Evolutionary conservation across 768 basidiomycete species (phyloP).

Genomic region (Naganishia randhawae): DNA sequence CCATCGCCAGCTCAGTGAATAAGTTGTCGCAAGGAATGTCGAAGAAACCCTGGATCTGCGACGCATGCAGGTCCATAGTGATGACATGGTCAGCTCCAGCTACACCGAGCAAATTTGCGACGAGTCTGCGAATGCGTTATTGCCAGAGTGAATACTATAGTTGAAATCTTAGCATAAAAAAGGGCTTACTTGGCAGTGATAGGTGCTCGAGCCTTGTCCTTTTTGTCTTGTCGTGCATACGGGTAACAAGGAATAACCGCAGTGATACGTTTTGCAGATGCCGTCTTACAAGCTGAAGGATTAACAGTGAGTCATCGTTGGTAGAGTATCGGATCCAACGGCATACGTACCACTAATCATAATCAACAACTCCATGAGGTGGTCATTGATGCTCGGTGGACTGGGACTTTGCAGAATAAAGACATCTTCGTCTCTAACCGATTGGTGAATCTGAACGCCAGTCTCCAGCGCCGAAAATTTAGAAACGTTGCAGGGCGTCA

Average conservation of each 20-base stretch:
- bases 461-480: conserved; percentile 89
- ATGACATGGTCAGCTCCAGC: conserved; percentile 94
- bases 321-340: not conserved
- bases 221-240: conserved; percentile 96
- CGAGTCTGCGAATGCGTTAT: conserved; percentile 55
- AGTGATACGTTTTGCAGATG: conserved; percentile 95
- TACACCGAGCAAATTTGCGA: conserved; percentile 88
- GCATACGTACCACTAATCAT: conserved; percentile 74
- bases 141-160: not conserved
- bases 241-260: conserved; percentile 98
- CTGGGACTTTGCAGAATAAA: conserved; percentile 78
- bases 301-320: not conserved
- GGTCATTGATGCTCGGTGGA: conserved; percentile 65
- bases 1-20: conserved; percentile 91
- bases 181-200: conserved; percentile 76
- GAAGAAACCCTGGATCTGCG: conserved; percentile 99
- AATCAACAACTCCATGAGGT: conserved; percentile 96
- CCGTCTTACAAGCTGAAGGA: conserved; percentile 77
- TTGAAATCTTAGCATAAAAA: not conserved
- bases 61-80: conserved; percentile 99
- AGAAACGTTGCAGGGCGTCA: conserved; percentile 81
- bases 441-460: conserved; percentile 83
- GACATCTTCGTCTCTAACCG: conserved; percentile 95
- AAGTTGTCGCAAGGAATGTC: conserved; percentile 99
- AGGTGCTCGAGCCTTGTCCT: conserved; percentile 96